These are phyloP conservation scores for Hydnum rufescens DNA, from an alignment of 768 basidiomycete genomes.

Conservation along the genomic window DNA sequence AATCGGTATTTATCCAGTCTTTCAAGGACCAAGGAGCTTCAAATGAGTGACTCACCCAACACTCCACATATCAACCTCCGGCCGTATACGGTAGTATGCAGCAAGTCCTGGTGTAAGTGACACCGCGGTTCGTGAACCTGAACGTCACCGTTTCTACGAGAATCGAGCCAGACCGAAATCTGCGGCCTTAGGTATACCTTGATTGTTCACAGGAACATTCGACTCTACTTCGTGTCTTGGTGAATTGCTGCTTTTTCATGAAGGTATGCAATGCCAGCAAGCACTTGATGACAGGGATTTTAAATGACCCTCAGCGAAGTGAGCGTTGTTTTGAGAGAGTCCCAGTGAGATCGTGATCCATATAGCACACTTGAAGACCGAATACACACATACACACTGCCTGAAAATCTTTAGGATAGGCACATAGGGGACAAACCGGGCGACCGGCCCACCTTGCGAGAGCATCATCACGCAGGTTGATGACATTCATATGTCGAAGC, in stretches of 20 bases:
- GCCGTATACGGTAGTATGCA: conserved; percentile 90
- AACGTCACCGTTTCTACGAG: conserved; percentile 74
- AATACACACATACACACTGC: conserved; percentile 43
- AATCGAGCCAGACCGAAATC: conserved; percentile 96
- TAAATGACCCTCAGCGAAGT: conserved; percentile 67
- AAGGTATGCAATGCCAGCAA: conserved; percentile 81
- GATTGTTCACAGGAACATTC: conserved; percentile 83
- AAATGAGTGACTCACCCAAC: conserved; percentile 50
- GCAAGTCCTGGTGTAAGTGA: conserved; percentile 90
- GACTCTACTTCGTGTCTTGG: conserved; percentile 95
- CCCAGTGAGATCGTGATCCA: conserved; percentile 96
- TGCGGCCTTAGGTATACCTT: conserved; percentile 83
- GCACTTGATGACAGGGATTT: conserved; percentile 96
- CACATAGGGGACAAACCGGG: too few species aligned
- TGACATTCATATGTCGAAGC: conserved; percentile 72
- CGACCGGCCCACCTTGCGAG: conserved; percentile 49
- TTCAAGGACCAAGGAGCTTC: conserved; percentile 1
- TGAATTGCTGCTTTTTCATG: conserved; percentile 94
- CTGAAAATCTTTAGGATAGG: too few species aligned
- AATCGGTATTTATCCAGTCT: conserved; percentile 32
- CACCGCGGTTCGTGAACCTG: conserved; percentile 97
- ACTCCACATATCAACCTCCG: conserved; percentile 99
- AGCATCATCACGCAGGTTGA: conserved; percentile 96
- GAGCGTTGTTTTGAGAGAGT: conserved; percentile 79
- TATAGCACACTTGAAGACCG: conserved; percentile 99